These are phyloP conservation scores for Penicillium corylophilum DNA, from an alignment of 2,329 filamentous ascomycete species.

Conservation along the genomic window DNA sequence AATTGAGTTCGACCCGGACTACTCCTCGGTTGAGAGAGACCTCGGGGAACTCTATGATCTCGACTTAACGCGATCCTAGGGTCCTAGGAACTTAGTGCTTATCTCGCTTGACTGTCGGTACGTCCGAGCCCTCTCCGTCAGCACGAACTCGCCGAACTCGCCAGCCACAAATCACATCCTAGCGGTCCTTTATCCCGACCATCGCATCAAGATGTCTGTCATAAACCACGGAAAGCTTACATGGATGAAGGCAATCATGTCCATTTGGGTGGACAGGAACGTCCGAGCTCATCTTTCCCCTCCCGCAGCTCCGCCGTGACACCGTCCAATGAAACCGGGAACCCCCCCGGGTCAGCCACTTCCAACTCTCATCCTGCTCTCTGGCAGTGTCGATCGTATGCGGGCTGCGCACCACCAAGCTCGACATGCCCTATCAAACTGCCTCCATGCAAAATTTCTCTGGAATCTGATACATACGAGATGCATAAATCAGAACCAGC, in stretches of 20 bases:
- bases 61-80: not conserved
- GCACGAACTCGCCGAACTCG: conserved; percentile 1
- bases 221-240: not conserved
- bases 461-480: conserved; percentile 22
- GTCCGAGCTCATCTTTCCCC: conserved; percentile 1
- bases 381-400: conserved; percentile 6
- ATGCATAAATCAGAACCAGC: conserved; percentile 13
- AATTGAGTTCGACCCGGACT: conserved; percentile 14
- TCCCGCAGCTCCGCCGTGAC: conserved; percentile 7
- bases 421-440: conserved; percentile 15
- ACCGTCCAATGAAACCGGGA: conserved; percentile 14
- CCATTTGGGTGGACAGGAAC: conserved; percentile 1
- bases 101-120: conserved; percentile 7
- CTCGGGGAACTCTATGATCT: not conserved
- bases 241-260: not conserved
- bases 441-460: not conserved
- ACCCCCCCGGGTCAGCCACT: not conserved
- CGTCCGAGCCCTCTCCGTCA: conserved; percentile 22
- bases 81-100: conserved; percentile 10
- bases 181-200: not conserved
- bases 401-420: conserved; percentile 9
- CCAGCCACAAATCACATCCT: conserved; percentile 11
- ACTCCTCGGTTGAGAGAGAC: not conserved
- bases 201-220: conserved; percentile 3
- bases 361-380: not conserved